Base-by-base conservation (phyloP, 2,329 filamentous ascomycete species). In the Fusarium sp. region DNA sequence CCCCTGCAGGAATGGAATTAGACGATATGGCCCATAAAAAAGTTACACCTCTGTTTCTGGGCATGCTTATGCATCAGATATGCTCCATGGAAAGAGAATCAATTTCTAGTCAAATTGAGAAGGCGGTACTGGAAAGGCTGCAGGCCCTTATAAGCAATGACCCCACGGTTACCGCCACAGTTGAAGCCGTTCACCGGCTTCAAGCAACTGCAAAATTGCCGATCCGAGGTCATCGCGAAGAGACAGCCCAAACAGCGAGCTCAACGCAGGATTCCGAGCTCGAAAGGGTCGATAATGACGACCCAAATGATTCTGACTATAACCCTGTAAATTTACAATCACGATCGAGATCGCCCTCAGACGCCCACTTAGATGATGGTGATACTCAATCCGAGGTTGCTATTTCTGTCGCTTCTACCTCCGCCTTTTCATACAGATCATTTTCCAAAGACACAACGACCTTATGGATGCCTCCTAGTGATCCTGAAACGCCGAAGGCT, bases 1-100 rank as follows among this genome's bases (percentile, higher is more conserved):
- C 61, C 18, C 70, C 44, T 3, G n/a, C 30, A 9, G 17, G 15
- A 5, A 44, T 62, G n/a, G 58, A 75, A 17, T 9, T 69, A 5
- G 57, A 66, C 9, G 48, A 54, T 20, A 39, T 45, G 15, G 28
- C n/a, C 8, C 41, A 66, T 47, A 22, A 28, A 6, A 57, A 65
- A 13, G 45, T 71, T 3, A 71, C 72, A 5, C 70, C 72, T 0
- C 9, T 75, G 10, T 26, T 75, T 8, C 8, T 73, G 10, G 70
- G 72, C 1, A n/a, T 66, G 24, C 58, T 75, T 15, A 50, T 73
- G 20, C 60, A 69, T 6, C 54, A 60, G 8, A 66, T 75, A 6
- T 50, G 54, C 10, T 26, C 58, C 0, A 58, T 47, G 12, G 54
- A 75, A 50, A 59, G 70, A 2, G 22, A 50, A 2, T 32, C 17